Evolutionary conservation across 768 basidiomycete species (phyloP), one percentile per base, ranked within the genome.

Genomic region (Imleria badia): DNA sequence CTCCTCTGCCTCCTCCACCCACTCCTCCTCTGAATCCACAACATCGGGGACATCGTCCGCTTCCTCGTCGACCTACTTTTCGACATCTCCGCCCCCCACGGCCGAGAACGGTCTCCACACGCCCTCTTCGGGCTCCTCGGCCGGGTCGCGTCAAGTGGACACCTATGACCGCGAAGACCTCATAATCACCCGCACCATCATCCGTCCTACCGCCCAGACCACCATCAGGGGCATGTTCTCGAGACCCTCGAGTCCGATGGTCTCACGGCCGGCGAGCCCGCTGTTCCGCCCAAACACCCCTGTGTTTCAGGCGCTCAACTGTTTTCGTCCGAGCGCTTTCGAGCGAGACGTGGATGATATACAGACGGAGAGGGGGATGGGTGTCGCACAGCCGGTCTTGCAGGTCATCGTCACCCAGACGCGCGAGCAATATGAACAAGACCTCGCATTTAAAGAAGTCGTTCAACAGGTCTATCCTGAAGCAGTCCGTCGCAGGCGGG

Each of bases 101-200:
- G 39, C 49, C 8, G 65, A 64, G 34, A 53, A 33, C 23, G 58
- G 45, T 12, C 42, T 30, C 11, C 48, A 47, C 6, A 38, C 44
- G 20, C 15, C 62, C 1, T 46, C 54, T 19, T 54, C 62, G 2
- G 20, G 20, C n/a, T 43, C 55, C 14, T 49, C 60, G 15, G 36
- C 61, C 9, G 51, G 34, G 15, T 52, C 61, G 26, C 60, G 36
- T 41, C 68, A 60, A 31, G 62, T 66, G 6, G 67, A 68, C 26
- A 66, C 62, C 3, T 60, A 53, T 45, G 65, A 66, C 54, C 63
- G 66, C 14, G 73, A 74, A 7, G 66, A 70, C 54, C 64, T 65
- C 56, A 58, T 63, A 42, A 63, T 73, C 33, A 72, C 71, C 35
- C 74, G 74, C 52, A 75, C 71, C 43, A 69, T 72, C 62, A 68